These are phyloP conservation scores for Platanus orientalis DNA, from an alignment of 164 flowering plant species.

Conservation along the genomic window DNA sequence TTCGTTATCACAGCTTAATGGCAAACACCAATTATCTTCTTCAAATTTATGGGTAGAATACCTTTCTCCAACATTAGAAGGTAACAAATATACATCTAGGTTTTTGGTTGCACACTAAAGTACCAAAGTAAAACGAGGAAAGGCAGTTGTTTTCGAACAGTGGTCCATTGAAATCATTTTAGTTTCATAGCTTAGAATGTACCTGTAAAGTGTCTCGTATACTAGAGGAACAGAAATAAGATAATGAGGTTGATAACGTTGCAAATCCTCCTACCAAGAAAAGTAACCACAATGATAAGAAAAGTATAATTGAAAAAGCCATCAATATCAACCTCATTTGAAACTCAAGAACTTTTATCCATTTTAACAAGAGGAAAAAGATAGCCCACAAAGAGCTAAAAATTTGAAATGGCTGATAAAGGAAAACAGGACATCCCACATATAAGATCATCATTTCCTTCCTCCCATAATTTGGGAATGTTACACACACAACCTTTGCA, in stretches of 20 bases:
- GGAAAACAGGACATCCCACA: not conserved
- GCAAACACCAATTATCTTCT: too few relatives aligned
- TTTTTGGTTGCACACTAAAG: not conserved
- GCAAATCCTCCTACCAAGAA: conserved; percentile 71
- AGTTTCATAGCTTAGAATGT: conserved; percentile 9
- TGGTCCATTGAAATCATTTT: not conserved
- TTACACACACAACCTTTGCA: too few relatives aligned
- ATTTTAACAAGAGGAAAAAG: not conserved
- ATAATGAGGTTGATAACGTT: conserved; percentile 73
- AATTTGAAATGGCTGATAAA: not conserved
- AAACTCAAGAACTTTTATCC: not conserved
- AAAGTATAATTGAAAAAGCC: not conserved
- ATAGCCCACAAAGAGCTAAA: not conserved
- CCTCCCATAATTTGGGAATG: too few relatives aligned
- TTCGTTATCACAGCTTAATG: too few relatives aligned
- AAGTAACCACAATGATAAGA: conserved; percentile 11
- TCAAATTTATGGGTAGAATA: too few relatives aligned
- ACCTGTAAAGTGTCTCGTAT: conserved; percentile 94
- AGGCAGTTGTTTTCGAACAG: not conserved
- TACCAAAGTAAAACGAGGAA: not conserved
- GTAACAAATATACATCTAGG: not conserved
- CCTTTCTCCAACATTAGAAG: not conserved
- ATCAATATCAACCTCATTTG: not conserved
- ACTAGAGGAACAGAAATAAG: conserved; percentile 85
- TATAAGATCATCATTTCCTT: too few relatives aligned